phyloP scores from a whole-genome alignment of 1,284 basidiomycete species.

The Cryptococcus jaspeensis region DNA sequence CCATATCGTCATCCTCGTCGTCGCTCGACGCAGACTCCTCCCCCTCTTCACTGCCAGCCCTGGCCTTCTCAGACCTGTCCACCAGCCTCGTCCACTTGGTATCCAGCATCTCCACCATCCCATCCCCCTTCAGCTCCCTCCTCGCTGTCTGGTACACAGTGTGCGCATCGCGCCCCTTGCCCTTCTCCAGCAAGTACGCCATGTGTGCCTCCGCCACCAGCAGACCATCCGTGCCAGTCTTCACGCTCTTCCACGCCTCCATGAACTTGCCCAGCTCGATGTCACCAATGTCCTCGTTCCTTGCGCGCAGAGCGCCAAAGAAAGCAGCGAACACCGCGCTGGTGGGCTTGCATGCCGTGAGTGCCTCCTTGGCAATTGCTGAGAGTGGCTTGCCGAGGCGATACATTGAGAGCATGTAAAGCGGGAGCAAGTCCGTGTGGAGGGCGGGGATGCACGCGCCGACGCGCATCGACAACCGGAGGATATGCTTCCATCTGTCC shows the following conservation, averaged over 20 bases:
- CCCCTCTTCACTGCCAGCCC: too few species aligned
- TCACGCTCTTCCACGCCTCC: conserved; percentile 6
- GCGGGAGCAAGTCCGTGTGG: conserved; percentile 23
- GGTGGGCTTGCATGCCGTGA: conserved; percentile 3
- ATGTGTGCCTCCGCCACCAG: background rate
- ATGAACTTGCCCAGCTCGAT: conserved; percentile 7
- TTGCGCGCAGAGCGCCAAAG: background rate
- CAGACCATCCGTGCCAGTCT: background rate
- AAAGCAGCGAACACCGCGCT: conserved; percentile 2
- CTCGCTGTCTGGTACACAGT: conserved; percentile 27
- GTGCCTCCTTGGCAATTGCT: background rate
- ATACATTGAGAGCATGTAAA: conserved; percentile 16
- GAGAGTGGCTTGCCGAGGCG: conserved; percentile 1
- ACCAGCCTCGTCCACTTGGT: too few species aligned
- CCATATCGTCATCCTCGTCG: too few species aligned
- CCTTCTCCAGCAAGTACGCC: background rate
- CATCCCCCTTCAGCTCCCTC: conserved; percentile 22
- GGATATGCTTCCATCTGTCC: conserved; percentile 20
- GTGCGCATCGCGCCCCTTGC: conserved; percentile 28
- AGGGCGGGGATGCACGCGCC: conserved; percentile 20
- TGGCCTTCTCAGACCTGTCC: too few species aligned
- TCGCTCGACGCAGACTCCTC: too few species aligned
- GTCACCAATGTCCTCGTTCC: conserved; percentile 10
- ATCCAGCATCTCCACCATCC: too few species aligned
- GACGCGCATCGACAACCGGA: conserved; percentile 23